Percentiles rank a stretch among this genome's conserved stretches.
Conservation (phyloP, 2,329 filamentous ascomycete genomes). For the Talaromyces pinophilus region DNA sequence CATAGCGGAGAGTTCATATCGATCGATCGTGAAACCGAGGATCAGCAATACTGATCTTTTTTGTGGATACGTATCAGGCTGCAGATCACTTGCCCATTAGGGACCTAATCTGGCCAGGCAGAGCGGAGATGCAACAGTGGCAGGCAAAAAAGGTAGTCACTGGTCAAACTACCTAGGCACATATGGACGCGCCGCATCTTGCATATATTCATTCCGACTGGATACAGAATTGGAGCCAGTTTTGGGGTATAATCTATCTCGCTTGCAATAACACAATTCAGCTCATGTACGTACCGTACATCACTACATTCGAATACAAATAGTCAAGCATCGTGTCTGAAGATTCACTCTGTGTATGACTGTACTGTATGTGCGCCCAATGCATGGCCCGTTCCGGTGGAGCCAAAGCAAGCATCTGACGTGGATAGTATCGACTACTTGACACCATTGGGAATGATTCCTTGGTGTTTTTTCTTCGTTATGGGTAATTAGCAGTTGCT, state of each 20-base stretch:
- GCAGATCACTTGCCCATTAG: not conserved
- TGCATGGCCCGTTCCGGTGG: not conserved
- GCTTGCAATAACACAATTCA: not conserved
- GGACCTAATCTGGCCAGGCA: not conserved
- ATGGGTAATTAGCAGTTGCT: not conserved
- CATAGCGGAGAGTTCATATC: not conserved
- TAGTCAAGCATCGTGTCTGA: not conserved
- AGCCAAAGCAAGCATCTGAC: not conserved
- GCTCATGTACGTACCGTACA: not conserved
- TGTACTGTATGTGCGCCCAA: not conserved
- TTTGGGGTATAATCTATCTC: not conserved
- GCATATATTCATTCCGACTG: not conserved
- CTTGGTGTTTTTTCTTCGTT: not conserved
- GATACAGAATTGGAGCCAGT: not conserved
- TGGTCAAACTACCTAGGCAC: not conserved
- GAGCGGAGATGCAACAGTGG: not conserved
- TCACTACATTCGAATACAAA: not conserved
- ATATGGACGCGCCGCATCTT: not conserved
- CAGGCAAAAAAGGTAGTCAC: not conserved
- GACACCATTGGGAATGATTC: not conserved
- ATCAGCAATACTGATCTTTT: not conserved
- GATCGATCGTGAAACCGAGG: not conserved
- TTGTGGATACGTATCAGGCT: not conserved
- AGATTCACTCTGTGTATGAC: not conserved
- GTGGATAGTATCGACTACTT: not conserved